Percentiles rank a stretch among this genome's conserved stretches.
Evolutionary conservation across 202 grass and related monocot genomes (phyloP).

Genomic region (Panicum virgatum): DNA sequence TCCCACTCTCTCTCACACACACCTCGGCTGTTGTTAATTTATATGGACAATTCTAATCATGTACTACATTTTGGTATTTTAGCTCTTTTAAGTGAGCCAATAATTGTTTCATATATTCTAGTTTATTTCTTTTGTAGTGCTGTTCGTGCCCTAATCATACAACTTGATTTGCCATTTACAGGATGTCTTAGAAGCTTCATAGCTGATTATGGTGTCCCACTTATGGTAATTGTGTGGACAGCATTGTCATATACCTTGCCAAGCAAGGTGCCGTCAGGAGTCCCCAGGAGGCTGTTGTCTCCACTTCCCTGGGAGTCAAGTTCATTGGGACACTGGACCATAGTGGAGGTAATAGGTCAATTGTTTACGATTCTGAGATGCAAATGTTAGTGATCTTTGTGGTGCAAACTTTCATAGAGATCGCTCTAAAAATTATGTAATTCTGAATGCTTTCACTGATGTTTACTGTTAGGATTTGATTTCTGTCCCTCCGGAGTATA

Average conservation of each 20-base stretch:
- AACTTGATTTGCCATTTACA: conserved; percentile 34
- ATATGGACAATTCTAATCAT: not conserved
- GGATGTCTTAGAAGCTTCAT: conserved; percentile 84
- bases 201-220: conserved; percentile 88
- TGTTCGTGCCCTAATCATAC: not conserved
- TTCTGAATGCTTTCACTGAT: not conserved
- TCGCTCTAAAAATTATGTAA: not conserved
- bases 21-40: not conserved
- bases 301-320: conserved; percentile 87
- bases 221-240: conserved; percentile 93
- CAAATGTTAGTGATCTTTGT: not conserved
- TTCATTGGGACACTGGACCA: conserved; percentile 74
- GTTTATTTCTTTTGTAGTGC: not conserved
- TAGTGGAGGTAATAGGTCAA: conserved; percentile 60
- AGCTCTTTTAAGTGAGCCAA: not conserved
- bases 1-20: no score
- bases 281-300: conserved; percentile 81
- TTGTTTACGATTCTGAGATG: not conserved
- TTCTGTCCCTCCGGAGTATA: conserved; percentile 71
- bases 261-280: conserved; percentile 59
- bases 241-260: conserved; percentile 74
- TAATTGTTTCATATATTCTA: not conserved
- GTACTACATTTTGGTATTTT: not conserved
- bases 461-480: conserved; percentile 71
- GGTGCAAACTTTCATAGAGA: not conserved